These are phyloP conservation scores for Epichloe typhina DNA, from an alignment of 2,329 filamentous ascomycete species.

Conservation along the genomic window DNA sequence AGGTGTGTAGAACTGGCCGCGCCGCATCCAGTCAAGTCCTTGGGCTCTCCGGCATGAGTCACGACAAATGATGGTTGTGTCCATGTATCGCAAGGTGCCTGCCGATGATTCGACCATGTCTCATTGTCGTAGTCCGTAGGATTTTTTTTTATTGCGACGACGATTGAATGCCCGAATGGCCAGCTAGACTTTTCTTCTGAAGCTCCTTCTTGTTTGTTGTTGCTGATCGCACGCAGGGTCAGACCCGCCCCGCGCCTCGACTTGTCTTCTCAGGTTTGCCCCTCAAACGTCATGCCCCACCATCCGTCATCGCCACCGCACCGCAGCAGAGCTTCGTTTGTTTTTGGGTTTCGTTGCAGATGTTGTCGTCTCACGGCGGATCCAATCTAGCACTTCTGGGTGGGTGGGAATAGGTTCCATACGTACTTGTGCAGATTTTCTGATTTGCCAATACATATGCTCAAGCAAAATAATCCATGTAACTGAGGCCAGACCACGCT, in stretches of 20 bases:
- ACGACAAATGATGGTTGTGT: neutral
- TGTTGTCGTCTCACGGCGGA: conserved; percentile 11
- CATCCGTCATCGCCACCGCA: conserved; percentile 14
- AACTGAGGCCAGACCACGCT: no score
- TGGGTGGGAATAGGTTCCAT: no score
- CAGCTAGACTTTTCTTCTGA: no score
- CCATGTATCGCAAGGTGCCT: no score
- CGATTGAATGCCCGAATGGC: no score
- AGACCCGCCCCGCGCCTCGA: neutral
- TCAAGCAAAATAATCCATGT: no score
- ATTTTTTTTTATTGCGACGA: no score
- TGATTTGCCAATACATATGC: no score
- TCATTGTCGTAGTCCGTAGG: no score
- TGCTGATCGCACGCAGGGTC: neutral
- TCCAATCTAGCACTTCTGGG: no score
- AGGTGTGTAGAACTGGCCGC: neutral
- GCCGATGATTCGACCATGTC: no score
- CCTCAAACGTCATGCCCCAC: conserved; percentile 21
- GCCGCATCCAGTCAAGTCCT: neutral
- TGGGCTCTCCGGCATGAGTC: neutral
- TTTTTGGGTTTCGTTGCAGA: neutral
- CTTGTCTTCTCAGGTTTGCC: neutral
- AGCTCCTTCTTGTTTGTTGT: neutral
- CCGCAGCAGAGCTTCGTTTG: conserved; percentile 2
- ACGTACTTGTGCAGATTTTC: no score